These are phyloP conservation scores for Phaeosphaeriaceae sp. DNA, from an alignment of 2,329 filamentous ascomycete species.

Conservation along the genomic window DNA sequence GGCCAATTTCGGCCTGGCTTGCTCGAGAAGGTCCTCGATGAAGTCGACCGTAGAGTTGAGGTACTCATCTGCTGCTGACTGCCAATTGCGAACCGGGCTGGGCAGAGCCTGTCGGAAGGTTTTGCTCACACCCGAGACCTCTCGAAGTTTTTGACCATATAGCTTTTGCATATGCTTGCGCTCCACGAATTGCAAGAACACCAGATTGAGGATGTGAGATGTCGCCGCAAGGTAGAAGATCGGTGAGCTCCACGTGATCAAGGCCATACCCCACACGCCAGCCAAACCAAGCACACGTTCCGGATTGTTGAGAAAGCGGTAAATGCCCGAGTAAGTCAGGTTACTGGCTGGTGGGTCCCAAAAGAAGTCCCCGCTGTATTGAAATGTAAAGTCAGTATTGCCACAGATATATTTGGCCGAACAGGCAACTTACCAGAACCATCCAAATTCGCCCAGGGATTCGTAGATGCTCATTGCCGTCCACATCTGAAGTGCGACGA, in stretches of 20 bases:
- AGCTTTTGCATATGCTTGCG: slow-evolving; percentile 98
- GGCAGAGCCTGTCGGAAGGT: slow-evolving; percentile 88
- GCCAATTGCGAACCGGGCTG: slow-evolving; percentile 80
- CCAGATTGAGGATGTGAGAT: slow-evolving; percentile 83
- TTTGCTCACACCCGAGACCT: slow-evolving; percentile 89
- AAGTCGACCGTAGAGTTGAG: slow-evolving; percentile 86
- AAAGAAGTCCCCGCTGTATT: too few relatives aligned
- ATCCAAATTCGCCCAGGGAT: slow-evolving; percentile 94
- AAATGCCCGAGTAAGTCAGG: slow-evolving; percentile 94
- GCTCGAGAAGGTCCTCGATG: slow-evolving; percentile 88
- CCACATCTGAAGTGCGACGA: slow-evolving; percentile 91
- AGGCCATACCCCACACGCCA: slow-evolving; percentile 91
- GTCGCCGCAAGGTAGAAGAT: slow-evolving; percentile 87
- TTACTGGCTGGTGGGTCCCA: slow-evolving; percentile 80
- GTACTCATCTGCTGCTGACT: slow-evolving; percentile 85
- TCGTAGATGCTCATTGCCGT: slow-evolving; percentile 93
- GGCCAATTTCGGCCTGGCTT: slow-evolving; percentile 83
- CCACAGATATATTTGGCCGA: too few relatives aligned
- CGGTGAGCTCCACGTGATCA: slow-evolving; percentile 88
- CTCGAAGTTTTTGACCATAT: slow-evolving; percentile 82
- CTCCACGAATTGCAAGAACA: slow-evolving; percentile 92
- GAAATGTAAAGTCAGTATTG: too few relatives aligned
- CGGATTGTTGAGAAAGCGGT: slow-evolving; percentile 97
- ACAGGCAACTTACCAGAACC: slow-evolving; percentile 99
- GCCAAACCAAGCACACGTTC: slow-evolving; percentile 92